phyloP scores from a whole-genome alignment of 2,329 filamentous ascomycete species.

The Ampelomyces quisqualis region DNA sequence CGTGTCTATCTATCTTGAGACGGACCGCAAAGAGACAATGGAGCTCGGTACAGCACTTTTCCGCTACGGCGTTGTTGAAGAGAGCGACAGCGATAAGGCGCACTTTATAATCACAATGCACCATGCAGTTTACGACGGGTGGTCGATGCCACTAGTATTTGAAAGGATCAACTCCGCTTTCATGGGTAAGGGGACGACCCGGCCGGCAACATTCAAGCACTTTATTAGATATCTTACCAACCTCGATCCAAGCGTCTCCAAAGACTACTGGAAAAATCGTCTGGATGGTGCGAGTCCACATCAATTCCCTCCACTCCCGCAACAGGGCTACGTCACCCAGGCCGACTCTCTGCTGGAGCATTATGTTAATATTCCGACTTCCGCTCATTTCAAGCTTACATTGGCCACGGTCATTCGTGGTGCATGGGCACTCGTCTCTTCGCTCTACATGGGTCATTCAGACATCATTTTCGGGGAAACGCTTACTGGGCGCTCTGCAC shows the following conservation, averaged over 20 bases:
- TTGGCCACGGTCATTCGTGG: slow-evolving; percentile 56
- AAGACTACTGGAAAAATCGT: slow-evolving; percentile 52
- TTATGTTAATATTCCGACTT: slow-evolving; percentile 45
- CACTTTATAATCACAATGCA: slow-evolving; percentile 55
- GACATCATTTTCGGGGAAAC: slow-evolving; percentile 62
- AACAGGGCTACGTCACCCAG: slow-evolving; percentile 48
- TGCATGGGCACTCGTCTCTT: slow-evolving; percentile 61
- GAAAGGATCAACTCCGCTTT: slow-evolving; percentile 39
- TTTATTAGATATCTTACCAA: slow-evolving; percentile 53
- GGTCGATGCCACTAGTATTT: slow-evolving; percentile 43
- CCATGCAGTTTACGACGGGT: slow-evolving; percentile 56
- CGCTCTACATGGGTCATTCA: slow-evolving; percentile 55
- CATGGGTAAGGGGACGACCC: slow-evolving; percentile 24
- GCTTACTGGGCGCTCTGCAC: slow-evolving; percentile 56
- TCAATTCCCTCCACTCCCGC: slow-evolving; percentile 54
- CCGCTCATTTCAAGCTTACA: slow-evolving; percentile 46
- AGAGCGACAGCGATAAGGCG: slow-evolving; percentile 20
- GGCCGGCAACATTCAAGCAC: slow-evolving; percentile 46
- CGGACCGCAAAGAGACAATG: slow-evolving; percentile 40
- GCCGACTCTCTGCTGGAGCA: slow-evolving; percentile 55
- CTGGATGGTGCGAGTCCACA: slow-evolving; percentile 49
- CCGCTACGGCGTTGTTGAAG: slow-evolving; percentile 41
- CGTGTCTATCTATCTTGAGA: slow-evolving; percentile 37
- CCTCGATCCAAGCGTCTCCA: slow-evolving; percentile 44
- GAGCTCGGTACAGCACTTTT: slow-evolving; percentile 45